Conservation (phyloP, 805 yeast genomes). For the Candida pseudoglaebosa region DNA sequence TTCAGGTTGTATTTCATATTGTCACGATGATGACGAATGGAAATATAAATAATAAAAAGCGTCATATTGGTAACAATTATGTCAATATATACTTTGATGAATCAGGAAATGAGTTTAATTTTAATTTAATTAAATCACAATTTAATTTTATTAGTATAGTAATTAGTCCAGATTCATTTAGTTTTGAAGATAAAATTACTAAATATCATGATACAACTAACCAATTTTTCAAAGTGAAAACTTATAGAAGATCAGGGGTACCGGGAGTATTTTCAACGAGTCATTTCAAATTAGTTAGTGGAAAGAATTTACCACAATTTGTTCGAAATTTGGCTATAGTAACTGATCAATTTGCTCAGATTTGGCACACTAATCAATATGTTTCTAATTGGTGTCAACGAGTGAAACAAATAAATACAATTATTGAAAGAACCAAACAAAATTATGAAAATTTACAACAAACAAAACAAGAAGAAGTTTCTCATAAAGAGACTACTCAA, state of each 20-base stretch:
- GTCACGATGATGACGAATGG: constrained; percentile 76
- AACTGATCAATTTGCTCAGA: constrained; percentile 68
- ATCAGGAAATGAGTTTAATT: constrained; percentile 58
- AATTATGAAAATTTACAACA: constrained; percentile 21
- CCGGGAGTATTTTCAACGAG: constrained; percentile 76
- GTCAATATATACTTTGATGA: constrained; percentile 83
- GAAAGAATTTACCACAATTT: constrained; percentile 54
- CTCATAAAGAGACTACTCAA: constrained; percentile 19
- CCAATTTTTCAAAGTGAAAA: constrained; percentile 55
- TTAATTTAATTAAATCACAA: constrained; percentile 69
- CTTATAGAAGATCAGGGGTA: constrained; percentile 61
- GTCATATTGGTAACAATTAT: constrained; percentile 83
- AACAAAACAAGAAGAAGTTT: constrained; percentile 15
- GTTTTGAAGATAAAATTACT: constrained; percentile 5
- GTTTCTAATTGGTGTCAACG: constrained; percentile 67
- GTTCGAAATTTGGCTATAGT: constrained; percentile 63
- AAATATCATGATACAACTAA: constrained; percentile 7
- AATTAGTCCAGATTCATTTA: constrained; percentile 54
- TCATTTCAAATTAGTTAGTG: constrained; percentile 67
- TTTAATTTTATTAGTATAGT: constrained; percentile 82
- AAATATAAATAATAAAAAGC: constrained; percentile 55
- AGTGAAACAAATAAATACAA: constrained; percentile 45
- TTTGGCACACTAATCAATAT: constrained; percentile 62
- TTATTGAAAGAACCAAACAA: constrained; percentile 25
- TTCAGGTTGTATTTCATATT: constrained; percentile 73